A percentile compares a stretch with the other conserved stretches of the same genome.
Conservation (phyloP, 768 basidiomycete species). For the Chalciporus chontae region DNA sequence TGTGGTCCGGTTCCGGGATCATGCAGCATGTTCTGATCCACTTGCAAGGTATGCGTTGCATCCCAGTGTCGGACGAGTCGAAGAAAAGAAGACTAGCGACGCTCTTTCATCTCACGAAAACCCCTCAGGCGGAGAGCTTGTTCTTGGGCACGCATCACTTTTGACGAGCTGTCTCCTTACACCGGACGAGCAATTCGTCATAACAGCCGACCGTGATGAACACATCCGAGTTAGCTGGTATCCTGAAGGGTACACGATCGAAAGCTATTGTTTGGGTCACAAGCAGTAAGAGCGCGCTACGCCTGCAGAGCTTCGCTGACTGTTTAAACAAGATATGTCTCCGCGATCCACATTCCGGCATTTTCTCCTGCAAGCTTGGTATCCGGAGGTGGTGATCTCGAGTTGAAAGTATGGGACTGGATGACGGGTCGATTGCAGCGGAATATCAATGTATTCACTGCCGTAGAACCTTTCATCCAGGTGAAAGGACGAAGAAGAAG, state of each 20-base stretch:
- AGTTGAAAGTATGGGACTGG: constrained; percentile 80
- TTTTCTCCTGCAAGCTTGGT: constrained; percentile 50
- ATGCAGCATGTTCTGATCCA: too few species aligned
- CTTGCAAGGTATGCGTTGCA: constrained; percentile 58
- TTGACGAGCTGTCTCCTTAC: constrained; percentile 72
- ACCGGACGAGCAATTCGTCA: constrained; percentile 64
- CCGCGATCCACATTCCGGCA: constrained; percentile 68
- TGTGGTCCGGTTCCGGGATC: too few species aligned
- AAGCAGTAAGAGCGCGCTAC: constrained; percentile 50
- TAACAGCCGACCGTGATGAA: constrained; percentile 93
- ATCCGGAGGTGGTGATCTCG: constrained; percentile 85
- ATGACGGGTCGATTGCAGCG: constrained; percentile 52
- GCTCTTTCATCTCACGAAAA: constrained; percentile 61
- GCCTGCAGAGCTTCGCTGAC: background rate
- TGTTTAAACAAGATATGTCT: constrained; percentile 61
- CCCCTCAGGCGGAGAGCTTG: constrained; percentile 61
- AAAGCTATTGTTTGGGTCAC: constrained; percentile 85
- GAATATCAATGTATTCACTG: constrained; percentile 49
- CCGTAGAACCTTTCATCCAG: constrained; percentile 46
- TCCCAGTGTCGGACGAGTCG: constrained; percentile 9
- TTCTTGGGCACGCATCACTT: constrained; percentile 87
- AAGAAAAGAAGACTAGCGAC: constrained; percentile 30
- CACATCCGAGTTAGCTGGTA: constrained; percentile 91
- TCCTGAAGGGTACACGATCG: constrained; percentile 81
- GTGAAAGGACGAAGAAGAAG: constrained; percentile 32